Base-by-base conservation (phyloP, 169 alveolate genomes). In the Eimeria praecox region DNA sequence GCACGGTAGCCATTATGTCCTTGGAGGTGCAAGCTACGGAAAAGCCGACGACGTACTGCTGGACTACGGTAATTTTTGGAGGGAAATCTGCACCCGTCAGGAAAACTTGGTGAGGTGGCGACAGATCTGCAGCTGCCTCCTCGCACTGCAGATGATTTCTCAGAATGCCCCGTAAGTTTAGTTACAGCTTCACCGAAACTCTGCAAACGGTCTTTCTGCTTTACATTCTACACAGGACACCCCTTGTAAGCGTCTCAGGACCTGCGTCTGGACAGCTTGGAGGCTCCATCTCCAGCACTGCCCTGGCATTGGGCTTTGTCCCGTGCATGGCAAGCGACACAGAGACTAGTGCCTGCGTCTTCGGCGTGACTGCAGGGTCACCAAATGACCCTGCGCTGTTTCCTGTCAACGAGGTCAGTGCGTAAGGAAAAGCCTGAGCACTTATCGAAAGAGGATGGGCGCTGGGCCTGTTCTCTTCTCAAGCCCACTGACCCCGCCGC, bases 401-500 rank as follows among this genome's bases (percentile, higher is more conserved):
- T 62, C 93, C 93, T 12, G 2, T 38, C 80, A 44, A 54, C n/a
- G 93, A 62, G 93, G 93, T 87, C 59, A 33, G 93, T 62, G 88
- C 40, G 64, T 4, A 42, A 42, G 66, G 46, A 78, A 8, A 6
- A 27, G 89, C 52, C 33, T 20, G 83, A 73, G 83, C 54, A n/a
- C 27, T 30, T n/a, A 14, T 73, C 3, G 33, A 38, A 38, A 33
- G 42, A 3, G 0, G 52, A 10, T 35, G 33, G 54, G 6, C 33
- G 54, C 83, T 52, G 20, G 78, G 4, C 78, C 27, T 33, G 30
- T 38, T 40, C 24, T 16, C 40, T 3, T 18, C 38, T 40, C 12
- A 27, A 0, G 49, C 46, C 80, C 49, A 30, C 49, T 27, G 20
- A 42, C 5, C 5, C 12, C 18, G 90, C n/a, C 16, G 46, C 27